These are phyloP conservation scores for Ettlia oleoabundans DNA, from an alignment of 139 green algal species.

Conservation along the genomic window DNA sequence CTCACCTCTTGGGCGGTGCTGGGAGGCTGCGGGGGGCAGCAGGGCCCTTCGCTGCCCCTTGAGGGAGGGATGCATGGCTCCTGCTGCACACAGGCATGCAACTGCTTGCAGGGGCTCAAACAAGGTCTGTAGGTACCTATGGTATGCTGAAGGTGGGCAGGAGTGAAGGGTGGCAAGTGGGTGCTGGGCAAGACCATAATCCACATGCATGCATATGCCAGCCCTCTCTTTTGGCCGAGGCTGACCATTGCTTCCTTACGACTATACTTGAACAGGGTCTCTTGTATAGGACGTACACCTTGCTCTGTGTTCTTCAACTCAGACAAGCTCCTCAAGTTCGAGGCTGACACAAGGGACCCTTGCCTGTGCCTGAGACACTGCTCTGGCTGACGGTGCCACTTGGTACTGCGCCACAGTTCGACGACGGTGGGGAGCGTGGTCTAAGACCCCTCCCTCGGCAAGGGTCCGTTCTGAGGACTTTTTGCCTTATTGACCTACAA, in stretches of 20 bases:
- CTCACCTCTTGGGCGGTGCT: too few relatives aligned
- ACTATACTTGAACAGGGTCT: conserved; percentile 25
- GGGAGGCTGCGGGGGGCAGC: too few relatives aligned
- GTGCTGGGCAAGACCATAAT: neutral
- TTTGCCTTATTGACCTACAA: too few relatives aligned
- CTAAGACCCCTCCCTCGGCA: neutral
- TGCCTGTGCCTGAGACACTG: neutral
- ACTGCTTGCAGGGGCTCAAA: too few relatives aligned
- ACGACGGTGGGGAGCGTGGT: neutral
- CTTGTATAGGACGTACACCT: conserved; percentile 30
- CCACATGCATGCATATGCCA: neutral
- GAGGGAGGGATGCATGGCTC: too few relatives aligned
- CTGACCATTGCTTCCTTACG: too few relatives aligned
- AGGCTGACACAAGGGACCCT: neutral
- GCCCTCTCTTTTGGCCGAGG: neutral
- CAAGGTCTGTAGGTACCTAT: too few relatives aligned
- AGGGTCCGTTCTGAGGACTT: neutral
- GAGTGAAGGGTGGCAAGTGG: neutral
- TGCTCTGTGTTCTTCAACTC: conserved; percentile 11
- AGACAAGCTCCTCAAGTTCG: conserved; percentile 19
- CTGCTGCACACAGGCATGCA: too few relatives aligned
- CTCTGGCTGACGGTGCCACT: too few relatives aligned
- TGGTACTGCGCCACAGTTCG: too few relatives aligned
- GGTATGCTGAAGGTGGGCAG: too few relatives aligned
- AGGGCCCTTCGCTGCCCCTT: too few relatives aligned